Evolutionary conservation across 116 monocot genomes (phyloP), one percentile per base, ranked within the genome.

Genomic region (Iris pallida): DNA sequence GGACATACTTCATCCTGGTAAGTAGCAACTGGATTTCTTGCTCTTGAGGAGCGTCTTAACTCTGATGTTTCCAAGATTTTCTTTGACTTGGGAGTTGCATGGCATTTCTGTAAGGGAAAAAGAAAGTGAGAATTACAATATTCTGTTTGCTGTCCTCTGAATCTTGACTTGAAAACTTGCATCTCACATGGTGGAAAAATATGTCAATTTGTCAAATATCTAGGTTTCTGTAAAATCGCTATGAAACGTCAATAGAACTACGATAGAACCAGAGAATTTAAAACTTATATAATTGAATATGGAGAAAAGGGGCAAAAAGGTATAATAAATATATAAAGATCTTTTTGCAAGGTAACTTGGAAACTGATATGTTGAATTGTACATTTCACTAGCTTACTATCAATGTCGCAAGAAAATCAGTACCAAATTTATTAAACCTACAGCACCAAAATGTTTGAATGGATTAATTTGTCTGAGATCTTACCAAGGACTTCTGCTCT

Each of bases 11-110:
- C 72, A 75, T 87, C 80, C 18, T 48, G 51, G 56, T 83, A 83
- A n/a, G 78, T 73, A 63, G 66, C 16, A 68, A 75, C 66, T 5
- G 20, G 30, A 61, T 75, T 83, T 42, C 65, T 48, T 19, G 77
- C 80, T 81, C 80, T 87, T 54, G 87, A 72, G 42, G 87, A 87
- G 11, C 87, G 82, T 45, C 87, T 80, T 63, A 76, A 44, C 58
- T 79, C 80, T 10, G 59, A 53, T 6, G 20, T 61, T 65, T 81
- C 74, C 13, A 83, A 63, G n/a, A 59, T 77, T 72, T 78, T 87
- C 63, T 66, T 73, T 47, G 66, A 45, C 58, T 41, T 79, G 40
- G 74, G 72, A 61, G 30, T 30, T 30, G 30, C 30, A 30, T 49
- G 68, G 60, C 16, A 54, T 67, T 71, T 82, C 83, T 87, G 82